These are phyloP conservation scores for Erysimum cheiranthoides DNA, from an alignment of 345 rosid genomes.

Conservation along the genomic window DNA sequence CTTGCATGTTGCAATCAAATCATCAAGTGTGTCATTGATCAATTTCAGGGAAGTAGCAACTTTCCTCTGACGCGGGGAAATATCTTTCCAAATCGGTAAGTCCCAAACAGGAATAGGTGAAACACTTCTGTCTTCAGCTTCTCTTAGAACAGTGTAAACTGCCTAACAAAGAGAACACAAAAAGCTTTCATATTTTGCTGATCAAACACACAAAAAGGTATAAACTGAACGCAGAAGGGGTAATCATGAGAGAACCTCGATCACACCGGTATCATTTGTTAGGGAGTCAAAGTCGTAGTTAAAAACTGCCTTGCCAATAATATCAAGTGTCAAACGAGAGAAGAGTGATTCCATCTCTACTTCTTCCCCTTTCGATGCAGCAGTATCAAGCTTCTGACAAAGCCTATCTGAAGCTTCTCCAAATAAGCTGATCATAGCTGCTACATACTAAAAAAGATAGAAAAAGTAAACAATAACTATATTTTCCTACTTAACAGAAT, in stretches of 20 bases:
- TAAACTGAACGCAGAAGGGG: neutral
- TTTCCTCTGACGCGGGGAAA: conserved; percentile 85
- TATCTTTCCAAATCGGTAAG: conserved; percentile 91
- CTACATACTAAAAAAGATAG: conserved; percentile 67
- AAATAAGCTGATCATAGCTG: conserved; percentile 88
- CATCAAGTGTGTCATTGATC: conserved; percentile 75
- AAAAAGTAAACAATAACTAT: conserved; percentile 17
- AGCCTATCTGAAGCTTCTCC: conserved; percentile 89
- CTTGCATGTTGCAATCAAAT: conserved; percentile 88
- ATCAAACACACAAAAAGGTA: conserved; percentile 12
- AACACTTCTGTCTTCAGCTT: conserved; percentile 97
- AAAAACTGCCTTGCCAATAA: conserved; percentile 96
- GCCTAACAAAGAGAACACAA: conserved; percentile 59
- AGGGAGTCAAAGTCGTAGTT: conserved; percentile 94
- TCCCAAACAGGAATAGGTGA: conserved; percentile 94
- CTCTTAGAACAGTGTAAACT: conserved; percentile 86
- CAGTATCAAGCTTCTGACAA: conserved; percentile 75
- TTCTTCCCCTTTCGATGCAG: conserved; percentile 80
- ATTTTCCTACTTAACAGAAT: conserved; percentile 2
- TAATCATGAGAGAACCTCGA: conserved; percentile 63
- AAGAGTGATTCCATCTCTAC: conserved; percentile 97
- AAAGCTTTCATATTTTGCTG: neutral
- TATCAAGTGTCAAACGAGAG: conserved; percentile 89
- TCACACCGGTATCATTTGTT: conserved; percentile 91
- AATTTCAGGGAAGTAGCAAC: conserved; percentile 75